A percentile compares a stretch with the other conserved stretches of the same genome.
These are phyloP conservation scores for Dionaea muscipula DNA, from an alignment of 179 eudicot species.

Conservation along the genomic window DNA sequence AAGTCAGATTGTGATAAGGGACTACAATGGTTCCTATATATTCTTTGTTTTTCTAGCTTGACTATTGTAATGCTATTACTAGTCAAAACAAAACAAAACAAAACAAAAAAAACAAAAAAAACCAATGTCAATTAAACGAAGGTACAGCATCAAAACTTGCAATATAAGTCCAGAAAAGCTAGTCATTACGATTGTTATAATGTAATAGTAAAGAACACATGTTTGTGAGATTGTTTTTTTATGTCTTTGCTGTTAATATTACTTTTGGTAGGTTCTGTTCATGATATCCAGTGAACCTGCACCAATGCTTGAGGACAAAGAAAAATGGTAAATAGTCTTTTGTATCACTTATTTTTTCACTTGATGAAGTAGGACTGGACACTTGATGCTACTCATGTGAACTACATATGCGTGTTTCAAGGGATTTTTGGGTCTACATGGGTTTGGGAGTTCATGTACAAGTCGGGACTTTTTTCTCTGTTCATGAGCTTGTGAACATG, in stretches of 20 bases:
- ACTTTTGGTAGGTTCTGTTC: constrained; percentile 59
- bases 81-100: too few species aligned
- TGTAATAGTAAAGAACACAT: not conserved
- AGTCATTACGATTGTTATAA: not conserved
- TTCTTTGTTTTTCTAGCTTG: too few species aligned
- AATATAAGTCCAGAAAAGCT: not conserved
- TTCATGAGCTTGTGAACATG: too few species aligned
- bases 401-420: too few species aligned
- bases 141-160: not conserved
- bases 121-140: too few species aligned
- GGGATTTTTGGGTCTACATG: too few species aligned
- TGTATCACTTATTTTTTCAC: not conserved
- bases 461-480: too few species aligned
- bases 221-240: not conserved
- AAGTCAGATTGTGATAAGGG: too few species aligned
- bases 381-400: not conserved
- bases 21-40: too few species aligned
- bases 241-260: constrained; percentile 9
- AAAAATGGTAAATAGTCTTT: constrained; percentile 59
- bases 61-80: too few species aligned
- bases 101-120: too few species aligned
- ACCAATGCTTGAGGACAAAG: constrained; percentile 99
- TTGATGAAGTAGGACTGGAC: not conserved
- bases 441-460: too few species aligned
- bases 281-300: constrained; percentile 99